Percentiles rank a stretch among this genome's conserved stretches.
Evolutionary conservation across 2,329 filamentous ascomycete species (phyloP).

Genomic region (Ophiostoma montium): DNA sequence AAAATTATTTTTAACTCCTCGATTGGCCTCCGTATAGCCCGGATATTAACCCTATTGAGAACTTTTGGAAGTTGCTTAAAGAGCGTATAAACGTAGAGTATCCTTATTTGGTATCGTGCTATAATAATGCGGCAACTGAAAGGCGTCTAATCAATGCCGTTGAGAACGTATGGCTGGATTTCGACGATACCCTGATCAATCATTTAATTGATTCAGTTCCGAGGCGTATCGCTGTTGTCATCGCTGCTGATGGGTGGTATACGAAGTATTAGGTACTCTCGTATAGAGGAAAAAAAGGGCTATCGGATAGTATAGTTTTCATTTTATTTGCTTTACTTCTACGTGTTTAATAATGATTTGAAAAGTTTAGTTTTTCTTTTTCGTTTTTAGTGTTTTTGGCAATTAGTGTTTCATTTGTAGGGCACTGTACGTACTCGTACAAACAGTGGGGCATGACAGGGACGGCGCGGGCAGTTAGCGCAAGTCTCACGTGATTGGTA

Average conservation of each 20-base stretch:
- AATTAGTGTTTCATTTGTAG: neutral
- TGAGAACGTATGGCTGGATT: too few relatives aligned
- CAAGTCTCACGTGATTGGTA: slow-evolving; percentile 1
- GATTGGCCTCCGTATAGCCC: neutral
- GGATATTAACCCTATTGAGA: neutral
- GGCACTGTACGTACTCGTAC: neutral
- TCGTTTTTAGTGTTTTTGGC: neutral
- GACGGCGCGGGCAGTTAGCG: neutral
- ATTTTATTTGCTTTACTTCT: neutral
- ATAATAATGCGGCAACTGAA: too few relatives aligned
- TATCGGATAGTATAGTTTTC: neutral
- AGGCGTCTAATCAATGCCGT: too few relatives aligned
- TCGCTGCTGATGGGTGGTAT: neutral
- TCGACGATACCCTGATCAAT: too few relatives aligned
- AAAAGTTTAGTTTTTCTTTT: neutral
- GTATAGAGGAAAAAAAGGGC: too few relatives aligned
- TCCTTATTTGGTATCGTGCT: too few relatives aligned
- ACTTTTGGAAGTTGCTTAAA: neutral
- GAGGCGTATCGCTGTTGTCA: too few relatives aligned
- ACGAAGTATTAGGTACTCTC: neutral
- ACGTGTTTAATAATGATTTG: too few relatives aligned
- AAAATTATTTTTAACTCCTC: neutral
- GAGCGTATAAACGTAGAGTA: too few relatives aligned
- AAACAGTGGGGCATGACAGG: neutral
- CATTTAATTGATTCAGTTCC: too few relatives aligned